A percentile compares a stretch with the other conserved stretches of the same genome.
Evolutionary conservation across 257 asterid species (phyloP).

Genomic region (Ocimum tenuiflorum): DNA sequence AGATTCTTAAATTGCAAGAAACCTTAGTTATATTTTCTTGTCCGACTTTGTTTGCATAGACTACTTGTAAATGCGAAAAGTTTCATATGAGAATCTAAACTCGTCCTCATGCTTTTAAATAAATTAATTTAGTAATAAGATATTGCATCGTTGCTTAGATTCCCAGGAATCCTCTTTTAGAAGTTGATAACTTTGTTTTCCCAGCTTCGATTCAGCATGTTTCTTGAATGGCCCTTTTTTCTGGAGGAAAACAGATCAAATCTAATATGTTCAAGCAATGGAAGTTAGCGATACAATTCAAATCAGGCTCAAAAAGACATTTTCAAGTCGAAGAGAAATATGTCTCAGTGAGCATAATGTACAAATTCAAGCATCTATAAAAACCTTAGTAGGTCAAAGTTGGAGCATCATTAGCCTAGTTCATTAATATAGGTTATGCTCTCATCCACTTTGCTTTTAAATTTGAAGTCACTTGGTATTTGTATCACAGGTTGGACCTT

Average conservation of each 20-base stretch:
- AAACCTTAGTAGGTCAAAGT: background rate
- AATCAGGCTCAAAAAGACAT: background rate
- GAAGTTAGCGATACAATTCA: background rate
- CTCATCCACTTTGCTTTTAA: background rate
- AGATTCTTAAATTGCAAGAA: background rate
- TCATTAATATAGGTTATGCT: background rate
- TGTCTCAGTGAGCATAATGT: background rate
- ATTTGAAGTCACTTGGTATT: background rate
- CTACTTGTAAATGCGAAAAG: background rate
- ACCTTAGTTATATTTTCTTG: background rate
- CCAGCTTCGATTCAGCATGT: background rate
- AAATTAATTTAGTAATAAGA: background rate
- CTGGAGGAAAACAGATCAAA: background rate
- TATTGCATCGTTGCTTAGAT: background rate
- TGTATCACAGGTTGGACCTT: background rate
- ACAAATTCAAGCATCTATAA: background rate
- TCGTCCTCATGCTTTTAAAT: background rate
- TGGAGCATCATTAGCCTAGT: background rate
- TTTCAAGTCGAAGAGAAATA: background rate
- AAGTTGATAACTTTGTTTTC: background rate
- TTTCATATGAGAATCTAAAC: background rate
- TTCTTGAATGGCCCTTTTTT: background rate
- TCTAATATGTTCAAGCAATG: background rate
- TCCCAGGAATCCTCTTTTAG: background rate
- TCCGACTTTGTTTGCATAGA: background rate